Conservation (phyloP, 2,329 filamentous ascomycete genomes). For the Trichoderma harzianum region DNA sequence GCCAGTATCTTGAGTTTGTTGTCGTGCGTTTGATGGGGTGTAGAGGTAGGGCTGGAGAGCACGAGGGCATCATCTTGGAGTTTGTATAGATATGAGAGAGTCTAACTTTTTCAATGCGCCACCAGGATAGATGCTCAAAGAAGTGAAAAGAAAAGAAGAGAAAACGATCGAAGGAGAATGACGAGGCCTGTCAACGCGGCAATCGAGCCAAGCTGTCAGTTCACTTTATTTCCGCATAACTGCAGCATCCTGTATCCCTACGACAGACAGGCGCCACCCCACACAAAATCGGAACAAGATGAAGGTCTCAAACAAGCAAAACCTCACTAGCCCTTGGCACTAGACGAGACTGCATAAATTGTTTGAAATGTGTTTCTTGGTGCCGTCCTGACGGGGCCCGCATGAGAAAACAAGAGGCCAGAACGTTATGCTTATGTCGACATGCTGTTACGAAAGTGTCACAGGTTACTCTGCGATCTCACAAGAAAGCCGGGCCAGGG, state of each 20-base stretch:
- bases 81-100: neutral
- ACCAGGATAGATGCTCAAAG: neutral
- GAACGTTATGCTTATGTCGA: constrained; percentile 24
- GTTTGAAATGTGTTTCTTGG: constrained; percentile 12
- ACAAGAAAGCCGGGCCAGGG: constrained; percentile 14
- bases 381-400: constrained; percentile 2
- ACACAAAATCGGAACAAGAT: neutral
- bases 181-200: neutral
- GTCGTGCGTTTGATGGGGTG: neutral
- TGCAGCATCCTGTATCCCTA: neutral
- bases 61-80: neutral
- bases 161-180: neutral
- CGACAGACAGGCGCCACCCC: neutral
- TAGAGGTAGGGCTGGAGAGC: neutral
- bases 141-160: neutral
- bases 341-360: neutral
- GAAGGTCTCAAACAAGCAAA: neutral
- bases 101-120: neutral
- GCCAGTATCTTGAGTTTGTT: neutral
- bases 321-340: neutral
- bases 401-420: constrained; percentile 19
- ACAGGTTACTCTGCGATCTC: constrained; percentile 27
- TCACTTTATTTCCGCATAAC: neutral
- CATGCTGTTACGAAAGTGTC: constrained; percentile 26
- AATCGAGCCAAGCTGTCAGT: neutral